Percentiles rank a stretch among this genome's conserved stretches.
Evolutionary conservation across 2,329 filamentous ascomycete genomes (phyloP).

Genomic region (Setomelanomma holmii): DNA sequence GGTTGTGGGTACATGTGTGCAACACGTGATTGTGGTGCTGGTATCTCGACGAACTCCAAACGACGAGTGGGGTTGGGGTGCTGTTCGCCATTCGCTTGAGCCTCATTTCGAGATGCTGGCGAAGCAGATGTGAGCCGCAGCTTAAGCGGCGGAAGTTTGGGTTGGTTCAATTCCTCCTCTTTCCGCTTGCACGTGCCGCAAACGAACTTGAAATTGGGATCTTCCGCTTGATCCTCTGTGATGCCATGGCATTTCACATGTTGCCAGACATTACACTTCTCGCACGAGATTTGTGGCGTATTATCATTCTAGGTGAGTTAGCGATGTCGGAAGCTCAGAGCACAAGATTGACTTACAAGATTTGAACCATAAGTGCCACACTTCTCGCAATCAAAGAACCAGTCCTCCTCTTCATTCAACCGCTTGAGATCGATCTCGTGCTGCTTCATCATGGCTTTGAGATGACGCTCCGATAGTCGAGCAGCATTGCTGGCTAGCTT

Average conservation of each 20-base stretch:
- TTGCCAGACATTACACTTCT: constrained; percentile 94
- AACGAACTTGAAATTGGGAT: constrained; percentile 79
- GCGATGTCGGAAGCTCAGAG: background rate
- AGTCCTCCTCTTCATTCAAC: constrained; percentile 75
- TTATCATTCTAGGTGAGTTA: constrained; percentile 74
- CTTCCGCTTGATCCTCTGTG: constrained; percentile 76
- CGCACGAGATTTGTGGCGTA: constrained; percentile 90
- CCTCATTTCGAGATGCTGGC: constrained; percentile 37
- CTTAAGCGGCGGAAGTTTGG: constrained; percentile 68
- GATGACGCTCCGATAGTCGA: constrained; percentile 77
- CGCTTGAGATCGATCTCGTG: constrained; percentile 78
- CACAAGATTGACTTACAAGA: constrained; percentile 52
- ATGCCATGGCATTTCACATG: constrained; percentile 92
- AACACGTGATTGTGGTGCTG: constrained; percentile 15
- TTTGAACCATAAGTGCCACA: constrained; percentile 92
- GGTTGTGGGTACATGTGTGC: constrained; percentile 27
- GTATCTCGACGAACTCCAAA: constrained; percentile 31
- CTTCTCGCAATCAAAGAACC: constrained; percentile 90
- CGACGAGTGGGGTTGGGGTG: constrained; percentile 12
- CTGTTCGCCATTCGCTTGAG: constrained; percentile 26
- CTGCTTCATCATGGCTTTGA: constrained; percentile 82
- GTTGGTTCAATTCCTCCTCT: constrained; percentile 66
- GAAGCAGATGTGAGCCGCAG: constrained; percentile 62
- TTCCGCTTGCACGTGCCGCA: constrained; percentile 79
- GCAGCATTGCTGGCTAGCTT: constrained; percentile 52